A percentile compares a stretch with the other conserved stretches of the same genome.
Conservation (phyloP, 1,284 basidiomycete species). For the Coniferiporia sulphurascens region DNA sequence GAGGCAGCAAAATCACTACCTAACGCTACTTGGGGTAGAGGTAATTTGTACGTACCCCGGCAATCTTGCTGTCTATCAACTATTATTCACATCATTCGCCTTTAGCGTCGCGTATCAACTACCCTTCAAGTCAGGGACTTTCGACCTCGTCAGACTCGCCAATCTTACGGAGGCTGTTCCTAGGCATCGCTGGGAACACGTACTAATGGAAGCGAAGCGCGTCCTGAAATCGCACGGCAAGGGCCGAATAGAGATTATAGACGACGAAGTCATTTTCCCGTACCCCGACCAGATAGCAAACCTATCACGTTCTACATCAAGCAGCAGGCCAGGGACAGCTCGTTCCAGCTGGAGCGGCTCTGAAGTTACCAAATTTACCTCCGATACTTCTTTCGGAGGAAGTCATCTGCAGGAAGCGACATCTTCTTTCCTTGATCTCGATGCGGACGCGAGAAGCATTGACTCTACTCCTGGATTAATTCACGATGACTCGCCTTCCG, state of each 20-base stretch:
- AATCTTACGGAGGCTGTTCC: constrained; percentile 60
- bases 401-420: not conserved
- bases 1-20: constrained; percentile 34
- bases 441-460: not conserved
- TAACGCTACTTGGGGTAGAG: constrained; percentile 51
- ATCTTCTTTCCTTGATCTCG: constrained; percentile 15
- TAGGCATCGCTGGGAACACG: constrained; percentile 47
- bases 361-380: constrained; percentile 1
- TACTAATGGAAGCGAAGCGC: constrained; percentile 54
- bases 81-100: constrained; percentile 10
- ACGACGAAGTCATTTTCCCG: constrained; percentile 64
- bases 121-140: constrained; percentile 55
- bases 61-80: constrained; percentile 13
- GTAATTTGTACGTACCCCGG: constrained; percentile 57
- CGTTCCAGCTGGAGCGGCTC: constrained; percentile 11
- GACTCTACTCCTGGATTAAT: constrained; percentile 12
- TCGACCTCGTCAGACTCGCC: constrained; percentile 68
- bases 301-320: constrained; percentile 19
- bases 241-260: constrained; percentile 65
- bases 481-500: constrained; percentile 14
- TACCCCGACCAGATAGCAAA: constrained; percentile 28
- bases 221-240: constrained; percentile 40
- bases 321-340: not conserved
- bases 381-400: constrained; percentile 20
- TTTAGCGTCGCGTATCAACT: constrained; percentile 47